These are phyloP conservation scores for Agaricus blazei DNA, from an alignment of 768 basidiomycete genomes.

Conservation along the genomic window DNA sequence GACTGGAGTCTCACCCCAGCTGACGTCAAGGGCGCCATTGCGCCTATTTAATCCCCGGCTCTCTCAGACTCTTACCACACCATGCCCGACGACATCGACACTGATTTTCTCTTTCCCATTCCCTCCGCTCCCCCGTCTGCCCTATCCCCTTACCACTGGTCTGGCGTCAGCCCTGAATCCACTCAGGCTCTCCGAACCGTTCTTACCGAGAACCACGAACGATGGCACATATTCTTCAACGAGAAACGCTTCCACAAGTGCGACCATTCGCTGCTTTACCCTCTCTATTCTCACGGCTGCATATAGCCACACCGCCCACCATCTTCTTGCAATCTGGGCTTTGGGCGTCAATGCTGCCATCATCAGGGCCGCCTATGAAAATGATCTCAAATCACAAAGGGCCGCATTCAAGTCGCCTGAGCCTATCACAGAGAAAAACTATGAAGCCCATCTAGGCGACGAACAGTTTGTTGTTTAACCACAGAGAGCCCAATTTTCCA, in stretches of 20 bases:
- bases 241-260: constrained; percentile 32
- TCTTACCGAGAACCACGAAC: constrained; percentile 46
- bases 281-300: constrained; percentile 26
- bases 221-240: constrained; percentile 53
- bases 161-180: constrained; percentile 31
- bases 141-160: constrained; percentile 25
- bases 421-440: constrained; percentile 40
- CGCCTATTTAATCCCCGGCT: background rate
- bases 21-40: background rate
- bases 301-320: constrained; percentile 49
- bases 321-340: constrained; percentile 51
- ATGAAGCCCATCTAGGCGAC: constrained; percentile 53
- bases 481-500: background rate
- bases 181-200: constrained; percentile 31
- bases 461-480: constrained; percentile 32
- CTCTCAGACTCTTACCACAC: background rate
- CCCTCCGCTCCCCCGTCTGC: constrained; percentile 24
- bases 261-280: constrained; percentile 3
- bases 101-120: constrained; percentile 24
- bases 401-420: constrained; percentile 38
- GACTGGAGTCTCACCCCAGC: too few relatives aligned
- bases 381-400: constrained; percentile 30
- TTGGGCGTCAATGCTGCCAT: constrained; percentile 46
- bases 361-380: constrained; percentile 32
- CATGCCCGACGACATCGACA: background rate